A percentile compares a stretch with the other conserved stretches of the same genome.
Conservation (phyloP, 495 filamentous ascomycete genomes). For the Trichoderma asperelloides region DNA sequence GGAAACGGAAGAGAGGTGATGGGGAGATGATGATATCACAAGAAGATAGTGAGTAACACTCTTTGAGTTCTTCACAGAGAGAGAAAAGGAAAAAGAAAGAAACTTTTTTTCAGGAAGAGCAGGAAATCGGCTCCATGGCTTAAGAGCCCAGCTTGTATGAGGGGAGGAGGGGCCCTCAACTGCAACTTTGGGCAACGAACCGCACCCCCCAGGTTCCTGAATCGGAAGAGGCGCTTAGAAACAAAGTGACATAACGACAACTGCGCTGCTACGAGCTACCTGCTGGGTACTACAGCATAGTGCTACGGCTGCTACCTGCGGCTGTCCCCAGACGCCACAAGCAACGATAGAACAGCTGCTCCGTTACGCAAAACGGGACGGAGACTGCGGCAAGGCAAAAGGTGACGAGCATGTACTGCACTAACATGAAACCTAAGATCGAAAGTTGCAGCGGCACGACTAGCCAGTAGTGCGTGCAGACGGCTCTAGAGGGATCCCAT, state of each 20-base stretch:
- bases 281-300: not conserved
- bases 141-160: conserved; percentile 4
- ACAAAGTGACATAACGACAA: not conserved
- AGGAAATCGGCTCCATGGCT: conserved; percentile 1
- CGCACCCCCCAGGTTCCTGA: not conserved
- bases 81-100: not conserved
- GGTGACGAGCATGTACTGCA: not conserved
- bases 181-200: not conserved
- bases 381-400: not conserved
- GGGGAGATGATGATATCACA: not conserved
- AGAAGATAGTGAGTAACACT: not conserved
- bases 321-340: not conserved
- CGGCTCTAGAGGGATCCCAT: not conserved
- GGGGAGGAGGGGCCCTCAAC: conserved; percentile 4
- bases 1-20: not conserved
- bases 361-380: not conserved
- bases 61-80: not conserved
- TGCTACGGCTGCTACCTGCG: not conserved
- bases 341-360: not conserved
- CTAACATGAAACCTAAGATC: not conserved
- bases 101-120: conserved; percentile 1
- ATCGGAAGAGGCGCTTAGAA: conserved; percentile 4
- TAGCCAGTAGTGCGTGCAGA: not conserved
- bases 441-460: not conserved
- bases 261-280: not conserved